Conservation (phyloP, 495 filamentous ascomycete species). For the Tuber microsphaerosporum region DNA sequence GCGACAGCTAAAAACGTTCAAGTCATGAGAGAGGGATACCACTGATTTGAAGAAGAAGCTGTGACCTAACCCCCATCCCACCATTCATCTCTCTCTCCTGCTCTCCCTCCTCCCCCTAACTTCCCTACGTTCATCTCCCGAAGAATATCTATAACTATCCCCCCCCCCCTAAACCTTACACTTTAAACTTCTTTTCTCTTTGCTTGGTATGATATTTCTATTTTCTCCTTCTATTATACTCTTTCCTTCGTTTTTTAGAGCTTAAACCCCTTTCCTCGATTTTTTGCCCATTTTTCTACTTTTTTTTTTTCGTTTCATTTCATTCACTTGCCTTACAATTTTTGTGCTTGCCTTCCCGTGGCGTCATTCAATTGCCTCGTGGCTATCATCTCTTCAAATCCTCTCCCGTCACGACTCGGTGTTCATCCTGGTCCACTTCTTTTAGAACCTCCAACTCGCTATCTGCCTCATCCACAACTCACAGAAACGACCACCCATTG, state of each 20-base stretch:
- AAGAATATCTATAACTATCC: slow-evolving; percentile 24
- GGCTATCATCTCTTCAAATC: neutral
- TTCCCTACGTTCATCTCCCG: slow-evolving; percentile 5
- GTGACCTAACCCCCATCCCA: slow-evolving; percentile 2
- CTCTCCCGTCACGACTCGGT: neutral
- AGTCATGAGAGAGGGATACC: neutral
- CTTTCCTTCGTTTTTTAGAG: slow-evolving; percentile 21
- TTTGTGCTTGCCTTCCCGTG: neutral
- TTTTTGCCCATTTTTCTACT: neutral
- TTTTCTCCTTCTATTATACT: slow-evolving; percentile 17
- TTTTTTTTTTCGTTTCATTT: neutral
- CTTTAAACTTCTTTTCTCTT: slow-evolving; percentile 16
- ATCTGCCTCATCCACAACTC: neutral
- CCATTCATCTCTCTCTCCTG: slow-evolving; percentile 11
- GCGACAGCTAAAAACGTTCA: neutral
- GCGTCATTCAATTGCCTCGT: neutral
- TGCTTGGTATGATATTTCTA: slow-evolving; percentile 15
- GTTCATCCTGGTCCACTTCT: neutral
- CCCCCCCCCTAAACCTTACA: neutral
- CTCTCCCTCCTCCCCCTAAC: neutral
- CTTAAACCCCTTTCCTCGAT: neutral
- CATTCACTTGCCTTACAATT: neutral
- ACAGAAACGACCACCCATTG: neutral
- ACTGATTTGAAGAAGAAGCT: neutral
- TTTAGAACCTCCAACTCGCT: neutral